Conservation (phyloP, 352 stramenopile species). For the Pythium grandisporangium region DNA sequence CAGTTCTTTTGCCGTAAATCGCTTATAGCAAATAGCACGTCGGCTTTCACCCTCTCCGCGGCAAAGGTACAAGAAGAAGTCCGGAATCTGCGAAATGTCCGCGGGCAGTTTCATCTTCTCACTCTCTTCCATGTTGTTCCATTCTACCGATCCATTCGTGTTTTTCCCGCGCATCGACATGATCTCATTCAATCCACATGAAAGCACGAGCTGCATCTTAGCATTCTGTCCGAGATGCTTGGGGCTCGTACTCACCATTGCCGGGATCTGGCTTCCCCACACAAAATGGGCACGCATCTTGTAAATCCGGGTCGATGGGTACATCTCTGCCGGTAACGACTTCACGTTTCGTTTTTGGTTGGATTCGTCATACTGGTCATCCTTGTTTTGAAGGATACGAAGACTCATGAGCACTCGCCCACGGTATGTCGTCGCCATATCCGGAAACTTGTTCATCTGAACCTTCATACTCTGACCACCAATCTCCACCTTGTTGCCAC, state of each 20-base stretch:
- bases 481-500: conserved; percentile 42
- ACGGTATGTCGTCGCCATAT: conserved; percentile 76
- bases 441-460: conserved; percentile 82
- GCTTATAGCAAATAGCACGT: conserved; percentile 67
- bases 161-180: conserved; percentile 47
- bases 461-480: conserved; percentile 38
- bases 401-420: conserved; percentile 75
- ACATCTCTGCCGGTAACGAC: conserved; percentile 43
- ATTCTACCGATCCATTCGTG: conserved; percentile 73
- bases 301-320: conserved; percentile 53
- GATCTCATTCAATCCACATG: conserved; percentile 55
- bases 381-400: conserved; percentile 56
- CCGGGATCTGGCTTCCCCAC: conserved; percentile 64
- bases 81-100: conserved; percentile 68
- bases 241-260: conserved; percentile 57
- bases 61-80: conserved; percentile 86
- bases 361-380: conserved; percentile 62
- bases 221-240: conserved; percentile 63
- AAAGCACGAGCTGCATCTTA: conserved; percentile 72
- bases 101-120: conserved; percentile 69
- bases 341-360: conserved; percentile 84
- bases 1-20: conserved; percentile 72
- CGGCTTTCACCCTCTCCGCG: conserved; percentile 49
- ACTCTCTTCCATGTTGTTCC: conserved; percentile 72
- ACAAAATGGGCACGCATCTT: conserved; percentile 68